A percentile compares a stretch with the other conserved stretches of the same genome.
phyloP scores from a whole-genome alignment of 2,329 filamentous ascomycete species.

The Neopestalotiopsis sp. region DNA sequence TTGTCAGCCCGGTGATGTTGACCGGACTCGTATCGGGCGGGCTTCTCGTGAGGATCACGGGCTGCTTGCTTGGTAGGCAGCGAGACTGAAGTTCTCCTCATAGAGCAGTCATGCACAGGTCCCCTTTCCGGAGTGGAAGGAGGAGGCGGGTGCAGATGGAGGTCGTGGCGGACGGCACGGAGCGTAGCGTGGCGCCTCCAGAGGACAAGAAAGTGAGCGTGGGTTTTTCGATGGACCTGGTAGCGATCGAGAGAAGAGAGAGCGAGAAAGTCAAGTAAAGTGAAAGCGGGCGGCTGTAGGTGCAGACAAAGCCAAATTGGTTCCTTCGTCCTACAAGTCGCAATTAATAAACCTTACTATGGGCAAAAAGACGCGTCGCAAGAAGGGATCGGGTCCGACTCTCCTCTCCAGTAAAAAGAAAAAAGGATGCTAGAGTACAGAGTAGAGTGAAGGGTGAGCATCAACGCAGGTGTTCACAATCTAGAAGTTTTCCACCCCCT shows the following conservation, averaged over 20 bases:
- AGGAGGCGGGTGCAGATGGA: slow-evolving; percentile 3
- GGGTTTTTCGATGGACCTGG: background rate
- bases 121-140: slow-evolving; percentile 9
- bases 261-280: background rate
- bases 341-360: slow-evolving; percentile 5
- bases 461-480: slow-evolving; percentile 22
- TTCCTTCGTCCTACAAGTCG: background rate
- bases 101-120: slow-evolving; percentile 36
- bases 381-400: slow-evolving; percentile 7
- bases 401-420: background rate
- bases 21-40: slow-evolving; percentile 60
- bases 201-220: background rate
- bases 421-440: slow-evolving; percentile 10
- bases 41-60: slow-evolving; percentile 70
- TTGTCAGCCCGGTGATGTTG: slow-evolving; percentile 36
- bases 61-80: slow-evolving; percentile 65
- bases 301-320: slow-evolving; percentile 7
- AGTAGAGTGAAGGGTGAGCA: background rate
- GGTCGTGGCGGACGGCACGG: background rate
- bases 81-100: slow-evolving; percentile 71
- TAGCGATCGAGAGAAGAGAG: background rate
- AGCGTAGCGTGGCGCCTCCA: slow-evolving; percentile 9
- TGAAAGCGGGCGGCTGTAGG: background rate
- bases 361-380: background rate
- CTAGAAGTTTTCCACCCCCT: slow-evolving; percentile 29